Percentiles rank a stretch among this genome's conserved stretches.
Conservation (phyloP, 495 filamentous ascomycete species). For the Penicillium coffeae region DNA sequence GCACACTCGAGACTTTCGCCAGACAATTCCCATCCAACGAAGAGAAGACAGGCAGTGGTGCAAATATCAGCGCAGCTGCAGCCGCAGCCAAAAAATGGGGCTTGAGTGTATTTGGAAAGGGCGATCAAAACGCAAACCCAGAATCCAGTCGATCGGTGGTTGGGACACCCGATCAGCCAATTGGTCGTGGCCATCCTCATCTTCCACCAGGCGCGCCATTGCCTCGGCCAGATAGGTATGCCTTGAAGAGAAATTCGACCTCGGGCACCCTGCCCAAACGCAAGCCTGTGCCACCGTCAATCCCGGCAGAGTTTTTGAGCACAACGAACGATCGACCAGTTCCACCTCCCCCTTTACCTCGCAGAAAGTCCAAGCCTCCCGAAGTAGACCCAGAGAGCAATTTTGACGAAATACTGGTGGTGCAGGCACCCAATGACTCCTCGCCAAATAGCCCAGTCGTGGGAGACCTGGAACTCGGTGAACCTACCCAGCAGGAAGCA, state of each 20-base stretch:
- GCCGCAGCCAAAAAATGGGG: constrained; percentile 84
- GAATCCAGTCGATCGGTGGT: constrained; percentile 32
- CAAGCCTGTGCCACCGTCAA: constrained; percentile 50
- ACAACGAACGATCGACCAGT: constrained; percentile 23
- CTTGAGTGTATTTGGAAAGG: constrained; percentile 63
- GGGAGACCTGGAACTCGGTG: constrained; percentile 24
- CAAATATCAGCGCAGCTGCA: constrained; percentile 67
- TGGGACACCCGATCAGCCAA: constrained; percentile 61
- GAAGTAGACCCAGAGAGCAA: constrained; percentile 11
- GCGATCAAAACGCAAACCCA: constrained; percentile 32
- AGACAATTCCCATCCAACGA: constrained; percentile 28
- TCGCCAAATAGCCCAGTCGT: constrained; percentile 45
- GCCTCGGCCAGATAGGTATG: constrained; percentile 68
- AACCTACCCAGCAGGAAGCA: not conserved
- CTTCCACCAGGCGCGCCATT: constrained; percentile 58
- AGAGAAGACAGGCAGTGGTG: constrained; percentile 37
- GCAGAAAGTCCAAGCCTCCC: constrained; percentile 30
- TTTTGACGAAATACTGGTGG: constrained; percentile 45
- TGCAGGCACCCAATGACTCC: constrained; percentile 50
- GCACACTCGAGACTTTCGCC: constrained; percentile 41
- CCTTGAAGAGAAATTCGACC: constrained; percentile 48
- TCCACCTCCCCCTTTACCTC: constrained; percentile 13
- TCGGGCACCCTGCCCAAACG: constrained; percentile 54
- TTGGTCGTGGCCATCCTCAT: constrained; percentile 61
- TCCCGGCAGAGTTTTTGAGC: constrained; percentile 27